Evolutionary conservation across 2,329 filamentous ascomycete genomes (phyloP).

Genomic region (Fonsecaea erecta): DNA sequence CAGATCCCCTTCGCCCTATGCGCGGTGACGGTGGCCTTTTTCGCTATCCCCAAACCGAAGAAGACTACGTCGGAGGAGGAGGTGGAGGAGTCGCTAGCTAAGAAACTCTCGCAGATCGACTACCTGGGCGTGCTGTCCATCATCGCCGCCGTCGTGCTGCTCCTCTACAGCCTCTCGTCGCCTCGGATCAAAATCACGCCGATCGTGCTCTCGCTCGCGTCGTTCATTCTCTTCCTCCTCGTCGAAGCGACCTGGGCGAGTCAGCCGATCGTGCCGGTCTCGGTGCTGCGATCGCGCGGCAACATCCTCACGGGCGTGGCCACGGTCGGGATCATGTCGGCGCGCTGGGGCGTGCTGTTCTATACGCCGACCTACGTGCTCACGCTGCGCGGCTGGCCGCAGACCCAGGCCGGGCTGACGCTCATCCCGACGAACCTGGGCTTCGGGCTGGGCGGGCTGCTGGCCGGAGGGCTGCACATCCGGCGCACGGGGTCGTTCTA

Average conservation of each 20-base stretch:
- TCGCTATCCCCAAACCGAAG: conserved; percentile 64
- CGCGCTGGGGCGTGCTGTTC: conserved; percentile 79
- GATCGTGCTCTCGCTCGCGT: conserved; percentile 62
- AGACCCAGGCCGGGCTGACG: conserved; percentile 73
- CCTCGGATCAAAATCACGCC: conserved; percentile 64
- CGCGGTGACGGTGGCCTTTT: conserved; percentile 65
- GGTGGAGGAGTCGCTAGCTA: conserved; percentile 43
- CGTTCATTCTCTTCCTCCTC: conserved; percentile 62
- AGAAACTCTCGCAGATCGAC: conserved; percentile 70
- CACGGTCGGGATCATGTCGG: conserved; percentile 78
- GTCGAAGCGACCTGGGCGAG: conserved; percentile 67
- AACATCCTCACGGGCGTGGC: conserved; percentile 74
- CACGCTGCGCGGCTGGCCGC: conserved; percentile 71
- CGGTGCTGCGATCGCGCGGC: conserved; percentile 70
- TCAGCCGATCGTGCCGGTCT: conserved; percentile 76
- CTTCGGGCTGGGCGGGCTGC: conserved; percentile 73
- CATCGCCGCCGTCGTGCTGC: conserved; percentile 68
- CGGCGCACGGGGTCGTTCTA: conserved; percentile 75
- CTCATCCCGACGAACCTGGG: conserved; percentile 81
- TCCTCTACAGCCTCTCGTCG: conserved; percentile 72
- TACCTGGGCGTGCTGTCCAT: conserved; percentile 73
- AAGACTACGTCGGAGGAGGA: no score
- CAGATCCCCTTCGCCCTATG: conserved; percentile 69
- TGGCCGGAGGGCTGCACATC: conserved; percentile 77
- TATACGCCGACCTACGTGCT: conserved; percentile 81